Evolutionary conservation across 2,329 filamentous ascomycete genomes (phyloP).

Genomic region (Claviceps maximensis): DNA sequence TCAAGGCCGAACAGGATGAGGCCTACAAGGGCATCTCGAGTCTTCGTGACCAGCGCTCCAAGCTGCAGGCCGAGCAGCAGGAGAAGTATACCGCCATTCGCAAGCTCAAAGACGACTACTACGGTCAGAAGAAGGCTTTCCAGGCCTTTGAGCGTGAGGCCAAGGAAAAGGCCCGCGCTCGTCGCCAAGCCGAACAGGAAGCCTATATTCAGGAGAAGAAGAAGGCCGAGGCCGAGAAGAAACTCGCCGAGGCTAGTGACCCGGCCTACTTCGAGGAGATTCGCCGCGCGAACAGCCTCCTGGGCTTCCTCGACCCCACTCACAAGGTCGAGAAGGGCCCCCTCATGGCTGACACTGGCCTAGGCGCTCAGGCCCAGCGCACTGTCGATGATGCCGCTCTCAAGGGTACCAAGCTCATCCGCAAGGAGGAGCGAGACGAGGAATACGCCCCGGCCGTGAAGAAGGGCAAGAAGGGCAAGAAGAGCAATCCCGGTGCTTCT

Average conservation of each 20-base stretch:
- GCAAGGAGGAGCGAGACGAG: constrained; percentile 81
- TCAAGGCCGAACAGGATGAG: constrained; percentile 86
- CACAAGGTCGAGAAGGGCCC: constrained; percentile 53
- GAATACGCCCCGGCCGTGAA: constrained; percentile 72
- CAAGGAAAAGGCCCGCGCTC: constrained; percentile 62
- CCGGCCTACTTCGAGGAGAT: constrained; percentile 92
- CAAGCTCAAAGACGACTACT: constrained; percentile 84
- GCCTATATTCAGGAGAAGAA: constrained; percentile 57
- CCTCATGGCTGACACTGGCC: constrained; percentile 53
- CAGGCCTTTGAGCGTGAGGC: constrained; percentile 73
- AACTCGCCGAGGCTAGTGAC: constrained; percentile 69
- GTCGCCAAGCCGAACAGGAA: constrained; percentile 68
- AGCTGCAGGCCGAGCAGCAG: constrained; percentile 74
- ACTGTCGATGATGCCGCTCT: constrained; percentile 74
- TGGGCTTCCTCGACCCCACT: constrained; percentile 80
- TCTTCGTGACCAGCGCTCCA: constrained; percentile 74
- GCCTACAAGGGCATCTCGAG: constrained; percentile 78
- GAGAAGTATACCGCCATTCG: constrained; percentile 72
- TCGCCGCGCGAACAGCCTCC: constrained; percentile 70
- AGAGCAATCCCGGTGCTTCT: constrained; percentile 34
- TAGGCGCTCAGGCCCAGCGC: constrained; percentile 66
- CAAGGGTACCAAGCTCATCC: constrained; percentile 71
- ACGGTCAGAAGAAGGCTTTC: constrained; percentile 67
- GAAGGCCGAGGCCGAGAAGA: constrained; percentile 61
- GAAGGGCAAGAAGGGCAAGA: constrained; percentile 79